Evolutionary conservation across 495 filamentous ascomycete species (phyloP).

Genomic region (Penicillium verhagenii): DNA sequence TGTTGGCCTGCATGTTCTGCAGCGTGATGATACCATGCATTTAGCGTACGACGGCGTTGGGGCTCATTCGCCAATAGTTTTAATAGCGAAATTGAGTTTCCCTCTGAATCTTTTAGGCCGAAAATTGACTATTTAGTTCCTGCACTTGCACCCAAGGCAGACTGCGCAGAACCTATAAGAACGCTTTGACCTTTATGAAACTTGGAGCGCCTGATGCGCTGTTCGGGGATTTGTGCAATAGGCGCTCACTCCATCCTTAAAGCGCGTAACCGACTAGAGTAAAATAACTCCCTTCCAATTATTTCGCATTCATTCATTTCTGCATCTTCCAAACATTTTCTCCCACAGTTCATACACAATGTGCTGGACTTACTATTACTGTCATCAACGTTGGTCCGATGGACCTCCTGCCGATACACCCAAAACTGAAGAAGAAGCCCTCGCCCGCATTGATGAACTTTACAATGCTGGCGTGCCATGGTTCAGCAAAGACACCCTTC

Average conservation of each 20-base stretch:
- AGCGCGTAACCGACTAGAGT: neutral
- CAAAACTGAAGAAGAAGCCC: constrained; percentile 11
- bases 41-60: constrained; percentile 18
- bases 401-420: neutral
- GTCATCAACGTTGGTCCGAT: neutral
- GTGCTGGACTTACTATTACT: neutral
- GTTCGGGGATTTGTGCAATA: neutral
- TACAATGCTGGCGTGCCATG: constrained; percentile 15
- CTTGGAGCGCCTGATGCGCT: neutral
- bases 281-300: neutral
- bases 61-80: neutral
- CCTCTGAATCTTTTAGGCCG: neutral
- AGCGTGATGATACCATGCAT: constrained; percentile 19
- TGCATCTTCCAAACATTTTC: neutral
- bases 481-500: constrained; percentile 18
- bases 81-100: neutral
- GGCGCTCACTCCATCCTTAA: neutral
- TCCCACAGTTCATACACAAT: neutral
- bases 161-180: too few relatives aligned
- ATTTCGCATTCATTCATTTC: neutral
- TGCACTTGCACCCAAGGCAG: neutral
- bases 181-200: neutral
- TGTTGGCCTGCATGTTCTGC: neutral
- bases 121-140: neutral
- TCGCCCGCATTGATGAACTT: constrained; percentile 13